Base-by-base conservation (phyloP, 129 eudicot species). In the Flaveria brownii region DNA sequence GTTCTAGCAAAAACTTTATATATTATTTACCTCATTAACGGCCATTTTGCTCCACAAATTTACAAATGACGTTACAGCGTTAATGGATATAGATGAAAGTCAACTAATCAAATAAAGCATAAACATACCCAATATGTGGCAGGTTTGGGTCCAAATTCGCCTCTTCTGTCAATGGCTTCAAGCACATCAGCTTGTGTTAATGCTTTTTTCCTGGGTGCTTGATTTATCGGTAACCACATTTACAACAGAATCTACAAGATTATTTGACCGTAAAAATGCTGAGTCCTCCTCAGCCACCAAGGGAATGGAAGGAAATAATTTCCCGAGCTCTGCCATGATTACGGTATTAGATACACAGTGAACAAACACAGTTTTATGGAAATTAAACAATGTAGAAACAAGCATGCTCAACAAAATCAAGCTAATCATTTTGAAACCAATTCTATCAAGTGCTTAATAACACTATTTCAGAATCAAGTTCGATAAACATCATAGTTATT, bases 221-320 rank as follows among this genome's bases (percentile, higher is more conserved):
- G 85, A 39, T 75, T 84, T 86, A 73, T 89, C 96, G 15, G 57
- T 78, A 54, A 91, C 96, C 70, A 81, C 92, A 46, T 83, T 77
- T 55, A 87, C 79, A 59, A 94, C 97, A 73, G 93, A 84, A 39
- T 80, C 86, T 71, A 79, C 96, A 59, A 94, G 89, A 84, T 91
- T 87, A 82, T 84, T 91, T 47, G 92, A 83, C 22, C 89, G 89
- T 80, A 94, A 75, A 75, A 87, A 91, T 45, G 93, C 86, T 2
- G 99, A 94, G 66, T 94, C 99, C 86, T 94, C 99, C 85, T 94
- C 99, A 69, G 97, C 99, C 80, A 94, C 99, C 84, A 94, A 70
- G 7, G 99, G 97, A 77, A 94, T 87, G 3, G 89, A 86, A 50
- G 99, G 97, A 84, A 91, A 94, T 39, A 79, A 70, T 50, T 83